Evolutionary conservation across 2,329 filamentous ascomycete genomes (phyloP).

Genomic region (Sclerotinia spermophila): DNA sequence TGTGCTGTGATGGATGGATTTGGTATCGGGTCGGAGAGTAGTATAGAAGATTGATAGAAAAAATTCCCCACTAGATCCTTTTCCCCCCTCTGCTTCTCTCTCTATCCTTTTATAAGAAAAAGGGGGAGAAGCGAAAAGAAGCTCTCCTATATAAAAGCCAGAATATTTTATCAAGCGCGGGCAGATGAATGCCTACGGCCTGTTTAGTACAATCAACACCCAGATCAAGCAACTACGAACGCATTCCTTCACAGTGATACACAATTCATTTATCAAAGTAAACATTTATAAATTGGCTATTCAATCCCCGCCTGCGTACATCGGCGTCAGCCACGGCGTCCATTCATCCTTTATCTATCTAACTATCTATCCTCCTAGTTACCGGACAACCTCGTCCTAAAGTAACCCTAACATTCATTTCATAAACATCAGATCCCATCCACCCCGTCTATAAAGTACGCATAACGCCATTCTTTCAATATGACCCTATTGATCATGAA

Average conservation of each 20-base stretch:
- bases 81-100: too few relatives aligned
- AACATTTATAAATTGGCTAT: neutral
- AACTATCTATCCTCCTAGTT: conserved; percentile 8
- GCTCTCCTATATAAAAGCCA: too few relatives aligned
- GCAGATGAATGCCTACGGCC: too few relatives aligned
- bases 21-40: too few relatives aligned
- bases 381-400: neutral
- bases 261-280: too few relatives aligned
- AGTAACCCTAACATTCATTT: conserved; percentile 5
- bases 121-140: too few relatives aligned
- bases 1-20: too few relatives aligned
- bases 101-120: too few relatives aligned
- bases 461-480: conserved; percentile 7
- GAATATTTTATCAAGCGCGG: too few relatives aligned
- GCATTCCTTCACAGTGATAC: neutral
- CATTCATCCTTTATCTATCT: neutral
- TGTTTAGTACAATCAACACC: too few relatives aligned
- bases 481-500: conserved; percentile 8
- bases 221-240: neutral
- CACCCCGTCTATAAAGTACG: conserved; percentile 9
- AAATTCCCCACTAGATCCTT: too few relatives aligned
- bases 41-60: too few relatives aligned
- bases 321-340: neutral
- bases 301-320: neutral
- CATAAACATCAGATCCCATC: conserved; percentile 8